Evolutionary conservation across 768 basidiomycete species (phyloP), one percentile per base, ranked within the genome.

Genomic region (Tricholoma saponaceum): DNA sequence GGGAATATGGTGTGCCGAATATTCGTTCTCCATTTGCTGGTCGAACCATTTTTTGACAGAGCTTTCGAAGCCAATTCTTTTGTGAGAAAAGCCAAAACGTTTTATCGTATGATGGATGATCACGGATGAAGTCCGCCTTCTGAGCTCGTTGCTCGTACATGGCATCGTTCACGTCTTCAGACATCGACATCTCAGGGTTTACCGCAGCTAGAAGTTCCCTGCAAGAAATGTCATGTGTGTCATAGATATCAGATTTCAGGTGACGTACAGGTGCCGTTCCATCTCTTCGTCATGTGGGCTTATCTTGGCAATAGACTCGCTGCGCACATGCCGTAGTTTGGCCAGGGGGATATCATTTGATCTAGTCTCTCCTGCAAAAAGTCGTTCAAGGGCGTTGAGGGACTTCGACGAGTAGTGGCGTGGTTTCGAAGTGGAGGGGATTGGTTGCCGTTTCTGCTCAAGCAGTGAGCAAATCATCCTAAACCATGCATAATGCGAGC

Each of bases 71-170:
- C 14, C 73, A 71, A 60, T 89, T 92, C 61, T 83, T 81, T 72
- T 96, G 93, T 2, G 88, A 83, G 68, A 98, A 88, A 18, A 96
- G 59, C 90, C 92, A 97, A 59, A 98, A 88, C 0, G 90, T 83
- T 65, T 85, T 90, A 71, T 98, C 95, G 66, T 90, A 98, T 2
- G 86, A 81, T 0, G 96, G 94, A 72, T 97, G 89, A 55, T 87
- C 83, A 2, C 82, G 83, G 61, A 97, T 96, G 69, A 96, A 94
- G 61, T 95, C 91, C 0, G 89, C 87, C 66, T 86, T 89, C 64
- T 83, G 83, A 7, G 89, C 90, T 6, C 84, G 81, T 18, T 81
- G 81, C 71, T 95, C 91, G 56, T 84, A 79, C 35, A 81, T 60
- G 18, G 80, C 80, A 64, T 95, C 89, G 58, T 79, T 78, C 8